A percentile compares a stretch with the other conserved stretches of the same genome.
These are phyloP conservation scores for Canna indica DNA, from an alignment of 176 grass and related monocot genomes.

Conservation along the genomic window DNA sequence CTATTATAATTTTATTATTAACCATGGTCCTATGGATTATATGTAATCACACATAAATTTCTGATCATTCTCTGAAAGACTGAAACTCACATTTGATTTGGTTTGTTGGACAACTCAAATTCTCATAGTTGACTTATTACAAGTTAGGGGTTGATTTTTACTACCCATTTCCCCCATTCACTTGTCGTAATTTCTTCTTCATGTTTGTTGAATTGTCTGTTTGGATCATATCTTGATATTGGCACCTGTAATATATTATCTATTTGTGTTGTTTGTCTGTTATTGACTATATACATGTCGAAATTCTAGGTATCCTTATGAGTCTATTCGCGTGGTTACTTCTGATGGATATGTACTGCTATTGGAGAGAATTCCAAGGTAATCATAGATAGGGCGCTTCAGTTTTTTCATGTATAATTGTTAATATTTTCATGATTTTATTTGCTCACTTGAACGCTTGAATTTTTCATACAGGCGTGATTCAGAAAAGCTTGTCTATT, in stretches of 20 bases:
- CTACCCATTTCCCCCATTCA: too few species aligned
- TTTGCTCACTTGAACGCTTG: constrained; percentile 10
- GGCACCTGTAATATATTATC: constrained; percentile 3
- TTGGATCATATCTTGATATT: background rate
- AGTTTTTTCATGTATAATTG: background rate
- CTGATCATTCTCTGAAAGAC: too few species aligned
- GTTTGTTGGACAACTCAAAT: background rate
- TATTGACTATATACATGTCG: background rate
- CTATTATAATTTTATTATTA: too few species aligned
- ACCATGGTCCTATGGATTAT: too few species aligned
- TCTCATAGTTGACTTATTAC: too few species aligned
- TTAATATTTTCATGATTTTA: constrained; percentile 13
- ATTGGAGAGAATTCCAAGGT: constrained; percentile 95
- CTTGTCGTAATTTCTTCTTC: background rate
- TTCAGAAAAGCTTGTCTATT: constrained; percentile 72
- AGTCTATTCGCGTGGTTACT: constrained; percentile 85
- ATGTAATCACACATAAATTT: too few species aligned
- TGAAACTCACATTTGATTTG: background rate
- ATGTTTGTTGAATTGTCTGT: background rate
- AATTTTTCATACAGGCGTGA: constrained; percentile 47
- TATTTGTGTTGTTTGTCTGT: background rate
- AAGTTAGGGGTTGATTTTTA: too few species aligned
- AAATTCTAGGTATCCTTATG: constrained; percentile 71
- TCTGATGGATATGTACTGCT: constrained; percentile 95
- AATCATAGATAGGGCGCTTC: constrained; percentile 5